Base-by-base conservation (phyloP, 129 eudicot species). In the Ambrosia artemisiifolia region DNA sequence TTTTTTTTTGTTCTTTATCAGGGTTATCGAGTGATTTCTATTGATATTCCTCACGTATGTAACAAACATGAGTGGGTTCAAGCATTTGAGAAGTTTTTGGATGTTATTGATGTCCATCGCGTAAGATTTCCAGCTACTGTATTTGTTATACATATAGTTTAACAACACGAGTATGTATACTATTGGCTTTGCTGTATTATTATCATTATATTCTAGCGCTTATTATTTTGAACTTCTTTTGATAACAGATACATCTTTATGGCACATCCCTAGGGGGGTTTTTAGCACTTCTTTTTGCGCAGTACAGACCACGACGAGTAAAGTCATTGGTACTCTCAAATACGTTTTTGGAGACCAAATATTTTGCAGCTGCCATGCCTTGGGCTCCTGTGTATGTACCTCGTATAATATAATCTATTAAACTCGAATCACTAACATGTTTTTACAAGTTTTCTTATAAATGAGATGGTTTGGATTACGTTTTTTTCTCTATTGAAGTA, bases 21-120 rank as follows among this genome's bases (percentile, higher is more conserved):
- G 99, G 99, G 99, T 63, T 94, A 90, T 84, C 91, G 99, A 56
- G 93, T 94, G 55, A 90, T 94, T 63, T 90, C 99, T 40, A 81
- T 94, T 83, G 99, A 94, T 81, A 90, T 94, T 90, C 99, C 99
- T 2, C 88, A 88, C 47, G 96, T 88, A 70, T 94, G 99, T 97
- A 94, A 81, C 75, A 84, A 86, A 72, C 85, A 84, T 4, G 99
- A 94, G 75, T 94, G 99, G 99, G 85, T 94, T 74, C 99, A 94
- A 80, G 81, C 96, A 38, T 94, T 94, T 84, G 99, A 94, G 83
- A 94, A 94, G 87, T 94, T 94, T 83, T 79, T 94, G 81, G 99
- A 94, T 80, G 86, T 82, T 61, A 84, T 94, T 67, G 91, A 94
- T 36, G 93, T 94, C 78, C 99, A 94, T 81, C 96, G 85, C 86